Base-by-base conservation (phyloP, 2,329 filamentous ascomycete species). In the Rhytidhysteron rufulum region DNA sequence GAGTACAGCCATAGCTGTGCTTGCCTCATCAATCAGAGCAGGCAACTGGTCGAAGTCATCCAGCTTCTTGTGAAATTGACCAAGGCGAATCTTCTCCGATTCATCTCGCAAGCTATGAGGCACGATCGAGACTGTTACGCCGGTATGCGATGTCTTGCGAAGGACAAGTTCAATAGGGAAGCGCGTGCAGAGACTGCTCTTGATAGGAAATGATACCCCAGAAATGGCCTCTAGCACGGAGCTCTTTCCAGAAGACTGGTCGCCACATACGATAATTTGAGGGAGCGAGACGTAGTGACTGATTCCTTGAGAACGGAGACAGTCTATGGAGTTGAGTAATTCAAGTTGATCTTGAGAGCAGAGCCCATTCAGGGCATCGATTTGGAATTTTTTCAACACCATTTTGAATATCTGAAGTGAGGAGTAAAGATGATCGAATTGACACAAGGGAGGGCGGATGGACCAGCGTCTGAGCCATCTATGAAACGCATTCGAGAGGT, bases 121-220 rank as follows among this genome's bases (percentile, higher is more conserved):
- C n/a, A 69, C 62, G 5, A 70, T 63, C 0, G 56, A 62, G 3
- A 36, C 0, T 4, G 37, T 44, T 17, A 64, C 54, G 4, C 16
- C 39, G 15, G 43, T 24, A 45, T n/a, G 37, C 15, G 3, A 10
- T 4, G 21, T 60, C 22, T 22, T 52, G 0, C 61, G 61, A 32
- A 66, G 62, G 10, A 58, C 66, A 27, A 73, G 72, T 40, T 73
- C 64, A 0, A 70, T 74, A 0, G 70, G 67, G 49, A 69, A 71
- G 3, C 67, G 49, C 1, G 69, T 72, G 33, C 69, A 72, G 3
- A 70, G 48, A 1, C 61, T 62, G 25, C 49, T 54, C 18, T 60
- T 55, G 4, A 59, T 59, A 21, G 69, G 70, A 40, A 72, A 69
- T 2, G 59, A 59, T 1, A 70, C 42, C 2, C 53, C 49, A 3